phyloP scores from a whole-genome alignment of 2,329 filamentous ascomycete genomes.

The Neoascochyta sp. region DNA sequence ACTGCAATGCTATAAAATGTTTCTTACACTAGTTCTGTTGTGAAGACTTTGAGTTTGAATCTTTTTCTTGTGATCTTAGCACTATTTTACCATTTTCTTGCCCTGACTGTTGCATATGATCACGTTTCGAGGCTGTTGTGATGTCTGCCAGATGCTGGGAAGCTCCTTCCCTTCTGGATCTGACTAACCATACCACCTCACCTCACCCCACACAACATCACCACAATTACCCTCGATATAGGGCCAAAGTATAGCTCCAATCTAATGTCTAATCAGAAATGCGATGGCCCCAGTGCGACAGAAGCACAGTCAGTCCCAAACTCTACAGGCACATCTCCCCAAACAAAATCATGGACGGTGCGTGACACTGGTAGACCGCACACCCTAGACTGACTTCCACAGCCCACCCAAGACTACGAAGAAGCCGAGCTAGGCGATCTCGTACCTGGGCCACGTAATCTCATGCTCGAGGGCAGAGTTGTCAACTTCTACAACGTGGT shows the following conservation, averaged over 20 bases:
- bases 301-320: conserved; percentile 44
- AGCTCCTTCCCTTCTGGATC: conserved; percentile 8
- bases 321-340: conserved; percentile 29
- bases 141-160: conserved; percentile 2
- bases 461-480: conserved; percentile 54
- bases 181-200: conserved; percentile 1
- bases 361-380: background rate
- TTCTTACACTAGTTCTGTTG: no score
- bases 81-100: no score
- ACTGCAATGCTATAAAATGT: conserved; percentile 7
- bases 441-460: conserved; percentile 48
- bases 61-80: background rate
- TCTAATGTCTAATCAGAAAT: no score
- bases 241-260: no score
- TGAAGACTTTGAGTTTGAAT: background rate
- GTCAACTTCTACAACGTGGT: conserved; percentile 52
- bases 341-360: conserved; percentile 15
- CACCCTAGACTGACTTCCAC: conserved; percentile 26
- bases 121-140: no score
- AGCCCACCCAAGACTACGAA: conserved; percentile 48
- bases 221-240: no score
- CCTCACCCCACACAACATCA: background rate
- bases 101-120: no score
- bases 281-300: conserved; percentile 53
- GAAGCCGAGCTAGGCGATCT: conserved; percentile 48